These are phyloP conservation scores for Ophiocordyceps australis DNA, from an alignment of 2,329 filamentous ascomycete genomes.

Conservation along the genomic window DNA sequence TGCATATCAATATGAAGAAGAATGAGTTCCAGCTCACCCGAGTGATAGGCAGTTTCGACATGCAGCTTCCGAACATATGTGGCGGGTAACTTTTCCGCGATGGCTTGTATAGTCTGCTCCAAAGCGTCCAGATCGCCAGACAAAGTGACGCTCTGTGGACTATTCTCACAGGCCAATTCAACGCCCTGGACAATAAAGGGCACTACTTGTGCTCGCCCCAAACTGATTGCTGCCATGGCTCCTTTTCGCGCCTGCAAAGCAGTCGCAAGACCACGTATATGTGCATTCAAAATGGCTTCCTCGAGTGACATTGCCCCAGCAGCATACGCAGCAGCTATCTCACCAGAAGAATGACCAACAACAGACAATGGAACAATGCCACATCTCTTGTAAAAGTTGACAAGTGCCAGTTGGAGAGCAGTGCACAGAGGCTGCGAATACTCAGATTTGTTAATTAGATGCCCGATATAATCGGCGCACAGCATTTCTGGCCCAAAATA, in stretches of 20 bases:
- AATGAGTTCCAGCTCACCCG: no score
- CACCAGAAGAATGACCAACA: conserved; percentile 26
- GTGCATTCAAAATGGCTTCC: conserved; percentile 11
- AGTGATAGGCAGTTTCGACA: conserved; percentile 15
- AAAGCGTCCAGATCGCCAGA: background rate
- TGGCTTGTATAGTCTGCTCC: background rate
- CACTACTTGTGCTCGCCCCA: conserved; percentile 10
- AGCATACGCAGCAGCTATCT: conserved; percentile 19
- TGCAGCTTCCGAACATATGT: conserved; percentile 6
- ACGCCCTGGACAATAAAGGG: conserved; percentile 1
- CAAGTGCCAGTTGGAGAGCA: conserved; percentile 9
- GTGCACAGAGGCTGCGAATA: conserved; percentile 12
- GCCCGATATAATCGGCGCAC: no score
- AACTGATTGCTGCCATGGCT: conserved; percentile 9
- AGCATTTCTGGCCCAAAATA: no score
- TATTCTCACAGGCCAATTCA: conserved; percentile 2
- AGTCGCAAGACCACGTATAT: conserved; percentile 4
- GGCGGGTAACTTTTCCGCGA: conserved; percentile 4
- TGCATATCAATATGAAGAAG: background rate
- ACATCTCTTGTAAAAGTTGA: conserved; percentile 10
- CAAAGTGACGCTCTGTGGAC: background rate
- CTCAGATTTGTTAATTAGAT: no score
- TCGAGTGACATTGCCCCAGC: conserved; percentile 4
- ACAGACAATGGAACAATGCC: conserved; percentile 15
- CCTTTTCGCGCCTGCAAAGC: background rate